phyloP scores from a whole-genome alignment of 345 rosid species.

The Garcia nutans region DNA sequence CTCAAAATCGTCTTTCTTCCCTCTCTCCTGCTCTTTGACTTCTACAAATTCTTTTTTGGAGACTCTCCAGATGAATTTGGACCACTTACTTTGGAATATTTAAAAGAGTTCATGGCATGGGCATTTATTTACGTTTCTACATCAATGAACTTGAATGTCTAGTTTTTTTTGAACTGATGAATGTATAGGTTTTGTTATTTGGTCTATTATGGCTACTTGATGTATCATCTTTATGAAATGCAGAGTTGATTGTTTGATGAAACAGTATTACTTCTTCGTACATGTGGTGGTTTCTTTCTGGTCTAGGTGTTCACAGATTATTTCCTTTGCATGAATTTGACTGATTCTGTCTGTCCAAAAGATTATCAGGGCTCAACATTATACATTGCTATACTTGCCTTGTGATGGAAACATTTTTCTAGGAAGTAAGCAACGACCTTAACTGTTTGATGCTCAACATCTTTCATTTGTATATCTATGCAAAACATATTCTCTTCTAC shows the following conservation, averaged over 20 bases:
- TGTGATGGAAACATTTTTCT: constrained; percentile 22
- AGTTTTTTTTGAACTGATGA: no score
- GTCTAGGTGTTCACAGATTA: neutral
- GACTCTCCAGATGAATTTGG: neutral
- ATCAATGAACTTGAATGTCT: neutral
- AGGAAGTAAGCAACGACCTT: constrained; percentile 31
- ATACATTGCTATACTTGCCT: constrained; percentile 13
- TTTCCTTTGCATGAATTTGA: constrained; percentile 10
- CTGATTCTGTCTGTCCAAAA: constrained; percentile 20
- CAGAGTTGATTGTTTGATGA: constrained; percentile 5
- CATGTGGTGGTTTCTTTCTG: constrained; percentile 15
- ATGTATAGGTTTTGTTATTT: constrained; percentile 2
- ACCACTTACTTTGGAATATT: neutral
- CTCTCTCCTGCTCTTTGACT: neutral
- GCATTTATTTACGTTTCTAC: neutral
- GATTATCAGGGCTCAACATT: constrained; percentile 11
- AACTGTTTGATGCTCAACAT: neutral
- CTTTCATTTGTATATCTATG: neutral
- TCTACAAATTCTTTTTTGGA: neutral
- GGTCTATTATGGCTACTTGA: neutral
- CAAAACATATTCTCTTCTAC: neutral
- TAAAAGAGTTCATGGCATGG: constrained; percentile 1
- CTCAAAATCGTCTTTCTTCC: neutral
- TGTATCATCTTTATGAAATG: neutral
- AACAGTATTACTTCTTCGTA: constrained; percentile 2